Conservation (phyloP, 805 yeast genomes). For the Candida namnaoensis region DNA sequence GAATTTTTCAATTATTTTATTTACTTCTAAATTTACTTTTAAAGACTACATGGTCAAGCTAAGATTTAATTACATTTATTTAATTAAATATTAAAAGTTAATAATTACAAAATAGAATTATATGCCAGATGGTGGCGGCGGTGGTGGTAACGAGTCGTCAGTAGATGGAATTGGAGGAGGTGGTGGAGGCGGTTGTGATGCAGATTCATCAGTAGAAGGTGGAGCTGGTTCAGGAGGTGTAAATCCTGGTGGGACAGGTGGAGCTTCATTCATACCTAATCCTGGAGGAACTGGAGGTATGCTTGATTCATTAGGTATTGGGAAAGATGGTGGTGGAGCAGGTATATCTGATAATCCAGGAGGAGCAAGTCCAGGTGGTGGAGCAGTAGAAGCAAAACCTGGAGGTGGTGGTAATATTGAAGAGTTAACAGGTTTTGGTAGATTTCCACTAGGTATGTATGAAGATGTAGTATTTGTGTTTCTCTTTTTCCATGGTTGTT, state of each 20-base stretch:
- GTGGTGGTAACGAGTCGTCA: no score
- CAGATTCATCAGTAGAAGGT: conserved; percentile 19
- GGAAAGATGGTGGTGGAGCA: conserved; percentile 1
- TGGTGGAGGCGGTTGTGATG: conserved; percentile 11
- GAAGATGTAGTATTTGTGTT: conserved; percentile 3
- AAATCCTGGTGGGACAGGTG: conserved; percentile 16
- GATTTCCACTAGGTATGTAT: conserved; percentile 1
- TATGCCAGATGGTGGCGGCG: no score
- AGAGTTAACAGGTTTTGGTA: neutral
- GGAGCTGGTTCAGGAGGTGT: conserved; percentile 19
- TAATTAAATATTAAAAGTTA: no score
- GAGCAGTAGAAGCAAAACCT: no score
- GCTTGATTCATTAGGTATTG: conserved; percentile 14
- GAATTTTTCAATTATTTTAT: no score
- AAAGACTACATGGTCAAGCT: no score
- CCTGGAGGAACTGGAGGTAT: conserved; percentile 17
- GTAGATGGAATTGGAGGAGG: conserved; percentile 13
- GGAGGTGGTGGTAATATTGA: conserved; percentile 4
- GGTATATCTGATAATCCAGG: conserved; percentile 12
- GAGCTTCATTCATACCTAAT: neutral
- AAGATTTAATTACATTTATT: no score
- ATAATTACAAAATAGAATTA: no score
- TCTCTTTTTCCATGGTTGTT: conserved; percentile 6
- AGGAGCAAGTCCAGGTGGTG: conserved; percentile 9
- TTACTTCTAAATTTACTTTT: no score